Conservation (phyloP, 805 yeast species). For the Ogataea polymorpha region DNA sequence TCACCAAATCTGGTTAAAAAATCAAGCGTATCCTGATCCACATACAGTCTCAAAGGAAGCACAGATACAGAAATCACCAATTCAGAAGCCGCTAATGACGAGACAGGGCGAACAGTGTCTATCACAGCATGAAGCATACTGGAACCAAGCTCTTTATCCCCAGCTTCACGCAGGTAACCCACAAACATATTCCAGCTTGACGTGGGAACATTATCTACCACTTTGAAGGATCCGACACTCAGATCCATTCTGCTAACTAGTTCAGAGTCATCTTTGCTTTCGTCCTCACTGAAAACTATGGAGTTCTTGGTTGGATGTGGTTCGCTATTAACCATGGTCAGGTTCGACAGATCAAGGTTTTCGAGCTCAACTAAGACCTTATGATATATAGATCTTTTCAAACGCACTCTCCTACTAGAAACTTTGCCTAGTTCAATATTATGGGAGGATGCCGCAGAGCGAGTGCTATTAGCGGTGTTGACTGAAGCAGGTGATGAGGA, state of each 20-base stretch:
- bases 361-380: slow-evolving; percentile 56
- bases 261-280: slow-evolving; percentile 38
- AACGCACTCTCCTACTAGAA: slow-evolving; percentile 42
- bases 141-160: slow-evolving; percentile 66
- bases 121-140: slow-evolving; percentile 56
- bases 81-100: slow-evolving; percentile 66
- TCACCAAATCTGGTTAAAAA: slow-evolving; percentile 77
- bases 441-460: slow-evolving; percentile 14
- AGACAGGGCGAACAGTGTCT: slow-evolving; percentile 62
- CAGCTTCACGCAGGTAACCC: slow-evolving; percentile 64
- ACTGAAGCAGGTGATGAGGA: slow-evolving; percentile 7
- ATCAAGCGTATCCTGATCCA: slow-evolving; percentile 92
- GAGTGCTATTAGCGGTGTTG: slow-evolving; percentile 12
- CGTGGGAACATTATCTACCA: slow-evolving; percentile 75
- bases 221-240: slow-evolving; percentile 50
- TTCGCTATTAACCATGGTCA: slow-evolving; percentile 40
- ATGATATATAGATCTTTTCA: slow-evolving; percentile 62
- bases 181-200: slow-evolving; percentile 90
- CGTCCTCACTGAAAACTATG: slow-evolving; percentile 24
- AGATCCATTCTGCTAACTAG: slow-evolving; percentile 48
- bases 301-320: slow-evolving; percentile 30
- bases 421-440: slow-evolving; percentile 34
- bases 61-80: slow-evolving; percentile 49
- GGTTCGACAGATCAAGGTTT: slow-evolving; percentile 48
- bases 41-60: slow-evolving; percentile 75